Percentiles rank a stretch among this genome's conserved stretches.
Conservation (phyloP, 176 grass and related monocot genomes). For the Phragmites australis region DNA sequence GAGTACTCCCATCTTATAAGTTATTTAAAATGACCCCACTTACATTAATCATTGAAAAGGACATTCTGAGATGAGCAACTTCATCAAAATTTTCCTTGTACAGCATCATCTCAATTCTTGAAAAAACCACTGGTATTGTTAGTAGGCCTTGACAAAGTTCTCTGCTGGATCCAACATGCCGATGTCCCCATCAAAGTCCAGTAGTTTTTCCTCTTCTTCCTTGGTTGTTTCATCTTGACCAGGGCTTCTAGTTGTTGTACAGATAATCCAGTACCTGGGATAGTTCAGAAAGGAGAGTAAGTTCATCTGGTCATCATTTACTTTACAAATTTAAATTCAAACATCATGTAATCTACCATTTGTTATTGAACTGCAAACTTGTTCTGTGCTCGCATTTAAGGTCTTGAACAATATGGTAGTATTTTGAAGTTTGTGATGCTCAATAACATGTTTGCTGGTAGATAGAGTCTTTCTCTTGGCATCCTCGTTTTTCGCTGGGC, state of each 20-base stretch:
- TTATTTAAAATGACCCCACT: conserved; percentile 14
- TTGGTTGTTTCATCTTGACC: conserved; percentile 81
- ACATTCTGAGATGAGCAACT: conserved; percentile 72
- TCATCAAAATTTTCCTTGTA: conserved; percentile 88
- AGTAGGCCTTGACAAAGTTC: conserved; percentile 77
- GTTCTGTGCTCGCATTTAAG: conserved; percentile 62
- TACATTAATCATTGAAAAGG: conserved; percentile 77
- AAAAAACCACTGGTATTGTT: conserved; percentile 73
- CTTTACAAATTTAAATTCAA: not conserved
- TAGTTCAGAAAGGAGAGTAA: not conserved
- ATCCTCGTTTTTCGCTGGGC: conserved; percentile 53
- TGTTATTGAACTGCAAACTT: conserved; percentile 63
- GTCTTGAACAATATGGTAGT: conserved; percentile 89
- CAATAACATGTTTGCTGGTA: conserved; percentile 74
- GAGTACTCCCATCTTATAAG: not conserved
- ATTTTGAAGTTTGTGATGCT: conserved; percentile 88
- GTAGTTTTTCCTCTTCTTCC: conserved; percentile 73
- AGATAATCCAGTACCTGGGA: conserved; percentile 68
- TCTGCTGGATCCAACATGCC: conserved; percentile 77
- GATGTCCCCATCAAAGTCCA: conserved; percentile 43
- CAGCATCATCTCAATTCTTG: conserved; percentile 74
- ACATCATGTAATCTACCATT: conserved; percentile 47
- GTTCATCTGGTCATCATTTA: not conserved
- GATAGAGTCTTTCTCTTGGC: conserved; percentile 48
- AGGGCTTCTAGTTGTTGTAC: conserved; percentile 76